These are phyloP conservation scores for Hydrangea macrophylla DNA, from an alignment of 148 eudicot genomes.

Conservation along the genomic window DNA sequence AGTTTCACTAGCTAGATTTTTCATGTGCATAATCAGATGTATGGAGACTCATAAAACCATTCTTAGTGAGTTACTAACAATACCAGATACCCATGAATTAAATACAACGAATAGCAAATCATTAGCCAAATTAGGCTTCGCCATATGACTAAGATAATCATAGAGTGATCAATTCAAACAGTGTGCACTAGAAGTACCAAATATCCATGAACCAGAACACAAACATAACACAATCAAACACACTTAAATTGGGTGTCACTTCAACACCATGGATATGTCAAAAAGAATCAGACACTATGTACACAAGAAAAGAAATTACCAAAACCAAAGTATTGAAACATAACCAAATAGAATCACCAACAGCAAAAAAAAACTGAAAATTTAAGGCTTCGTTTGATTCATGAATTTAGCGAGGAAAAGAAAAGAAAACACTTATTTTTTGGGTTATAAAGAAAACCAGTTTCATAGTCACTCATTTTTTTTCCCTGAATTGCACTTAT, in stretches of 20 bases:
- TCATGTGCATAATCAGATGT: background rate
- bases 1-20: background rate
- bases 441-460: too few relatives aligned
- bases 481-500: too few relatives aligned
- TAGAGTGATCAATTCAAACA: slow-evolving; percentile 2
- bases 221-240: background rate
- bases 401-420: too few relatives aligned
- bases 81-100: background rate
- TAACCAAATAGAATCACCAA: too few relatives aligned
- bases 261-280: background rate
- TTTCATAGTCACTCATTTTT: too few relatives aligned
- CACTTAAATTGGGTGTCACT: background rate
- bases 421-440: too few relatives aligned
- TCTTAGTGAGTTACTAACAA: background rate
- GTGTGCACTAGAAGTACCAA: background rate
- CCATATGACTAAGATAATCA: background rate
- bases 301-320: background rate
- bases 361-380: background rate
- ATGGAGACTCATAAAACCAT: background rate
- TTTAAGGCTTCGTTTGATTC: too few relatives aligned
- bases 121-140: slow-evolving; percentile 1
- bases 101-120: background rate
- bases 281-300: background rate
- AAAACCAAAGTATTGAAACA: background rate
- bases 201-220: slow-evolving; percentile 3